A percentile compares a stretch with the other conserved stretches of the same genome.
phyloP scores from a whole-genome alignment of 2,329 filamentous ascomycete genomes.

The Venturia pyrina region DNA sequence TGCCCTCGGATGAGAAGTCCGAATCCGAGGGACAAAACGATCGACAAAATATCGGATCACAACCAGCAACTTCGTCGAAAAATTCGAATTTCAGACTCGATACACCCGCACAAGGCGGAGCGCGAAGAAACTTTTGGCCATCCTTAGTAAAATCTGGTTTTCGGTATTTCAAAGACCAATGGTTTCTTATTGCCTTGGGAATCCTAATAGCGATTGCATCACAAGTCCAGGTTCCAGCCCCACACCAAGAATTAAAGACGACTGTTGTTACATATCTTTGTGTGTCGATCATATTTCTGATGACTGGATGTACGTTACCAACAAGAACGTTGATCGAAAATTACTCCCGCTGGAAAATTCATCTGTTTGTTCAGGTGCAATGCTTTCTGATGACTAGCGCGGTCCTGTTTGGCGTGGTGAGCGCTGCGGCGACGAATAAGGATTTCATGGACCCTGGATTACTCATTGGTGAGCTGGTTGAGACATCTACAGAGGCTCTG shows the following conservation, averaged over 20 bases:
- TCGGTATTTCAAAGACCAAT: slow-evolving; percentile 34
- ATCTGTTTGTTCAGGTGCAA: slow-evolving; percentile 56
- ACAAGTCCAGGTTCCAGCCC: slow-evolving; percentile 45
- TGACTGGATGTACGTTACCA: slow-evolving; percentile 60
- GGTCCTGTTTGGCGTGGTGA: slow-evolving; percentile 47
- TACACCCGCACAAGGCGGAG: not conserved
- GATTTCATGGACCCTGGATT: slow-evolving; percentile 52
- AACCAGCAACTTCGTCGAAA: not conserved
- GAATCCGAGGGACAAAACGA: not conserved
- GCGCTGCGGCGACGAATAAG: slow-evolving; percentile 39
- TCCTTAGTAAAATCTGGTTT: not conserved
- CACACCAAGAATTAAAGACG: slow-evolving; percentile 41
- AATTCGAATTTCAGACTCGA: not conserved
- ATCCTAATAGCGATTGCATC: slow-evolving; percentile 43
- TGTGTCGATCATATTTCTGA: slow-evolving; percentile 59
- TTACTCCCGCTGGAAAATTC: slow-evolving; percentile 56
- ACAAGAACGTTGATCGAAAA: slow-evolving; percentile 52
- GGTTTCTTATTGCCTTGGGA: slow-evolving; percentile 54
- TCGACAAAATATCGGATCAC: not conserved
- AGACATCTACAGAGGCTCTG: not conserved
- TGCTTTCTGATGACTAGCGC: slow-evolving; percentile 58
- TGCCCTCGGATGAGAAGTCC: not conserved
- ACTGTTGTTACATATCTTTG: slow-evolving; percentile 54
- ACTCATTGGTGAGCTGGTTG: slow-evolving; percentile 55
- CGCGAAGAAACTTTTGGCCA: not conserved